Conservation (phyloP, 2,329 filamentous ascomycete species). For the Pseudogymnoascus sp. region DNA sequence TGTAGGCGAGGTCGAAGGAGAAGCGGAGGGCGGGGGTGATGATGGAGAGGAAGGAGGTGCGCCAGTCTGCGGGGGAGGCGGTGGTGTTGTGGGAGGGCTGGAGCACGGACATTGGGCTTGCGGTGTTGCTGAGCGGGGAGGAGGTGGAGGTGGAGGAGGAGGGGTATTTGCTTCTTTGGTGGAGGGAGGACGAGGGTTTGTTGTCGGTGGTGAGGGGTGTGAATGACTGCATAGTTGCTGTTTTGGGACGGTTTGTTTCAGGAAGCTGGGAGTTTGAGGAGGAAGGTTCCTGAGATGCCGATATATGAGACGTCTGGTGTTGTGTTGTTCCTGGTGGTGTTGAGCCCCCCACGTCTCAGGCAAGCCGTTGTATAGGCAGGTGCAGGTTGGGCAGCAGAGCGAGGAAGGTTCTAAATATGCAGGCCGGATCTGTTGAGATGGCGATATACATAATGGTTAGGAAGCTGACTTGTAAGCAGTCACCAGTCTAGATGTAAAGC, state of each 20-base stretch:
- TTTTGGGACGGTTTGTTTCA: neutral
- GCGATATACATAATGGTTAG: conserved; percentile 1
- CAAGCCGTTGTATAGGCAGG: neutral
- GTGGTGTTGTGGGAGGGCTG: neutral
- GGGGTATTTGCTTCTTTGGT: neutral
- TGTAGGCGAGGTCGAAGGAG: neutral
- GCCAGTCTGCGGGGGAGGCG: neutral
- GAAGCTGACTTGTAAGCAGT: neutral
- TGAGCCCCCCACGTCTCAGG: neutral
- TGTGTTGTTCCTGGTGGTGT: neutral
- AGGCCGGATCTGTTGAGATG: neutral
- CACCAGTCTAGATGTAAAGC: neutral
- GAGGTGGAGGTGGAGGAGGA: neutral
- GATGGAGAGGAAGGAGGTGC: neutral
- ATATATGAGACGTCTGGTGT: neutral
- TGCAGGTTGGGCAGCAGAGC: conserved; percentile 3
- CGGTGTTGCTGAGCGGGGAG: neutral
- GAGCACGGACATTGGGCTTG: neutral
- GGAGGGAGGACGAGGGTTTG: neutral
- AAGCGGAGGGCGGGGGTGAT: neutral
- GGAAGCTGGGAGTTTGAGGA: neutral
- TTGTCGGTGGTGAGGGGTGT: neutral
- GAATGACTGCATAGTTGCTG: neutral
- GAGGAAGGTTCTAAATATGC: neutral
- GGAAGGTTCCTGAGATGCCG: neutral